phyloP scores from a whole-genome alignment of 2,329 filamentous ascomycete species.

The Cladosporium sp. region DNA sequence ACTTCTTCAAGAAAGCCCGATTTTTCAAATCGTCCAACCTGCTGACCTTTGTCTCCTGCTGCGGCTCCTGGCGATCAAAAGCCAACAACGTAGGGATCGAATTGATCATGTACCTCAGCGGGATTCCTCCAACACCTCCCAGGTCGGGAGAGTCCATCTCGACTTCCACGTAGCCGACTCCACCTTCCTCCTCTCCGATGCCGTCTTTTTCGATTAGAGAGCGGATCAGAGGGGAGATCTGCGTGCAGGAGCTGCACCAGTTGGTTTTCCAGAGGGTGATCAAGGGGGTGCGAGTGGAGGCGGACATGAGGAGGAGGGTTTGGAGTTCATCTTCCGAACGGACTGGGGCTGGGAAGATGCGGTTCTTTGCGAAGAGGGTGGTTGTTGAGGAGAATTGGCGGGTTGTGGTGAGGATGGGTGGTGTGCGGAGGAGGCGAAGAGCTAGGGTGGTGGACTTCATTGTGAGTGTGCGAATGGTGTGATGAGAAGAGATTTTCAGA shows the following conservation, averaged over 20 bases:
- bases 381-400: constrained; percentile 22
- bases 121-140: constrained; percentile 34
- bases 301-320: constrained; percentile 45
- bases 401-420: background rate
- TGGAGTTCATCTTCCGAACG: constrained; percentile 46
- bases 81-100: constrained; percentile 47
- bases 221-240: constrained; percentile 40
- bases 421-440: background rate
- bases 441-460: constrained; percentile 1
- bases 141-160: constrained; percentile 45
- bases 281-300: constrained; percentile 40
- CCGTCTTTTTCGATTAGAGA: constrained; percentile 41
- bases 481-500: too few relatives aligned
- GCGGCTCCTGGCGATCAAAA: constrained; percentile 48
- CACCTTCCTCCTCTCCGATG: constrained; percentile 42
- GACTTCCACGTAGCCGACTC: constrained; percentile 46
- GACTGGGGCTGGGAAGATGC: constrained; percentile 36
- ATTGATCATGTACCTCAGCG: constrained; percentile 42
- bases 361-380: constrained; percentile 26
- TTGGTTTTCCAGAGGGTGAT: constrained; percentile 49
- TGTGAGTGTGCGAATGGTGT: background rate
- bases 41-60: constrained; percentile 43
- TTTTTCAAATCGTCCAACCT: constrained; percentile 44
- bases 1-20: constrained; percentile 40
- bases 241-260: constrained; percentile 43